Conservation (phyloP, 2,329 filamentous ascomycete genomes). For the Trichoderma simmonsii region DNA sequence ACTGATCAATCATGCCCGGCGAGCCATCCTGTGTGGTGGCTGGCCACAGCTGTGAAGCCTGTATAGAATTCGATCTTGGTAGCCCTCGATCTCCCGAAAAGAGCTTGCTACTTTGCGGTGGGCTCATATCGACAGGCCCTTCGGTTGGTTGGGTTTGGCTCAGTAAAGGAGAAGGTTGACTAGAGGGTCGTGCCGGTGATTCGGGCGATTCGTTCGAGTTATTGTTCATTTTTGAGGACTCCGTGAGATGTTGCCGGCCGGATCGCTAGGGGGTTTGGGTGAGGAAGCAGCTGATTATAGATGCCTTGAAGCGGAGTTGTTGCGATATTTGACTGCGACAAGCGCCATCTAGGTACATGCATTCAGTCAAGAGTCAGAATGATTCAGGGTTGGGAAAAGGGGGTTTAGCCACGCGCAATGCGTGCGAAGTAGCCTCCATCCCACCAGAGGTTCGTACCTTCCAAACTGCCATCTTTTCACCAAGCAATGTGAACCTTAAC, state of each 20-base stretch:
- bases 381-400: neutral
- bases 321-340: neutral
- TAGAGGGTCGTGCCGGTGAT: neutral
- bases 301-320: neutral
- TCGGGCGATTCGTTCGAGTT: neutral
- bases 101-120: neutral
- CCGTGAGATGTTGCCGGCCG: neutral
- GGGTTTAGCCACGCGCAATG: neutral
- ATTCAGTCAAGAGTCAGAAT: neutral
- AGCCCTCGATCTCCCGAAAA: slow-evolving; percentile 7
- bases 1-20: neutral
- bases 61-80: neutral
- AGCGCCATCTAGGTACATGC: no score
- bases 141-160: neutral
- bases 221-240: neutral
- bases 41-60: slow-evolving; percentile 2
- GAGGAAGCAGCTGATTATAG: neutral
- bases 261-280: neutral
- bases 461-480: neutral
- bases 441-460: neutral
- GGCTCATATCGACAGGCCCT: neutral
- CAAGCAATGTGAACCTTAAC: no score
- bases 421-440: neutral
- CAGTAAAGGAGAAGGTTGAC: neutral
- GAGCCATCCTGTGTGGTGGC: neutral